Base-by-base conservation (phyloP, 2,329 filamentous ascomycete species). In the Venturia carpophila region DNA sequence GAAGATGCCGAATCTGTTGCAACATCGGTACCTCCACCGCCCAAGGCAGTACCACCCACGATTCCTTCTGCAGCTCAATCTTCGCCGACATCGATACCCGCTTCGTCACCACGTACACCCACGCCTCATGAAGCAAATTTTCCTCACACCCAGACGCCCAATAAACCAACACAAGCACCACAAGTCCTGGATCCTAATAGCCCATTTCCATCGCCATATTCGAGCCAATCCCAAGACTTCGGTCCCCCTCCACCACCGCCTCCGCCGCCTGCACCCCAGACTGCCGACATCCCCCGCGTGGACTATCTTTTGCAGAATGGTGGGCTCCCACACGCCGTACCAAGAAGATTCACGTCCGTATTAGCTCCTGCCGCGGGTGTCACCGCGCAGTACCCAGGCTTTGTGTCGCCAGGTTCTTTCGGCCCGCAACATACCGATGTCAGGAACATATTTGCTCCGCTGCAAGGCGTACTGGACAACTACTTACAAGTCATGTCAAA, bases 241-340 rank as follows among this genome's bases (percentile, higher is more conserved):
- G 47, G 47, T 11, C 81, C 83, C 0, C 80, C 83, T 1, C 83
- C 81, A 63, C 76, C 83, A 45, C 79, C 79, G 19, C 85, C 91
- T 1, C 91, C 90, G 0, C 91, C 92, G 0, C 92, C 91, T 0
- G 87, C 89, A 0, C 84, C 91, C 10, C 83, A 86, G 69, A 79
- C 87, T 63, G 69, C 82, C 49, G 86, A 91, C 49, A 83, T 87
- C 15, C 93, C 93, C 0, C 85, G 90, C 67, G 92, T 97, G 21
- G 93, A 97, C 73, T 97, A 97, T 73, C 80, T 97, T 21, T 82
- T 97, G 64, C 91, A 94, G 71, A 88, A 97, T 74, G 93, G 93
- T 47, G 93, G 93, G 0, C 78, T 97, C 21, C 76, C 86, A 27
- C 83, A 88, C 56, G 80, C 86, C 0, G 83, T 94, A 0, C 86